Percentiles rank a stretch among this genome's conserved stretches.
Conservation (phyloP, 2,329 filamentous ascomycete species). For the Aspergillus aculeatinus region DNA sequence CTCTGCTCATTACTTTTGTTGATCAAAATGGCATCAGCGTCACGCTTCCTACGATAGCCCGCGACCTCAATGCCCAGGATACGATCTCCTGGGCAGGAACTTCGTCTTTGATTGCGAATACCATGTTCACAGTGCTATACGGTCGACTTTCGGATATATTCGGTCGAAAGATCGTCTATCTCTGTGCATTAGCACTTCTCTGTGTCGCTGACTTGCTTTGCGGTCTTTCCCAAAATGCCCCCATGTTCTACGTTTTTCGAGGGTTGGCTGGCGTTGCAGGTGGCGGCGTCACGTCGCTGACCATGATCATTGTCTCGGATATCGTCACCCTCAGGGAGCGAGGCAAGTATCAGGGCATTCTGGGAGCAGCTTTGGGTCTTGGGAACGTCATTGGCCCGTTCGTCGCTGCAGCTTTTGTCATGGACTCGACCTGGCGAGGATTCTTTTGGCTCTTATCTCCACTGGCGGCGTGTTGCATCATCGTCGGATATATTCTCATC, state of each 20-base stretch:
- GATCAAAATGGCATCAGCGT: conserved; percentile 59
- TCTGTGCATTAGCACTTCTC: conserved; percentile 55
- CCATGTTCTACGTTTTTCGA: conserved; percentile 62
- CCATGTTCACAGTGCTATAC: conserved; percentile 65
- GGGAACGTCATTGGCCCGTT: conserved; percentile 51
- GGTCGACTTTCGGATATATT: conserved; percentile 62
- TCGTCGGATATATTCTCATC: conserved; percentile 52
- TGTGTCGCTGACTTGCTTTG: conserved; percentile 60
- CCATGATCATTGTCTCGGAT: conserved; percentile 63
- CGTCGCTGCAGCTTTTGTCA: conserved; percentile 48
- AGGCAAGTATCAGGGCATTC: conserved; percentile 55
- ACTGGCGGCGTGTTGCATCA: conserved; percentile 48
- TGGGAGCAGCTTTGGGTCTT: conserved; percentile 46
- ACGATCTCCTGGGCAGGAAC: conserved; percentile 70
- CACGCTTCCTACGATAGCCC: conserved; percentile 54
- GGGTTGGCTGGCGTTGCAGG: conserved; percentile 61
- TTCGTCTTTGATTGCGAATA: conserved; percentile 66
- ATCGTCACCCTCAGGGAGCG: conserved; percentile 59
- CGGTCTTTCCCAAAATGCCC: conserved; percentile 55
- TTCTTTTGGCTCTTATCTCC: conserved; percentile 56
- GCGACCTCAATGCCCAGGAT: conserved; percentile 46
- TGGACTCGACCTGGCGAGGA: conserved; percentile 46
- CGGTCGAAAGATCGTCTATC: conserved; percentile 59
- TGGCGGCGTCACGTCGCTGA: conserved; percentile 59
- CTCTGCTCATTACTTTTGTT: conserved; percentile 56